These are phyloP conservation scores for Ordospora pajunii DNA, from an alignment of 371 early-diverging fungal genomes.

Conservation along the genomic window DNA sequence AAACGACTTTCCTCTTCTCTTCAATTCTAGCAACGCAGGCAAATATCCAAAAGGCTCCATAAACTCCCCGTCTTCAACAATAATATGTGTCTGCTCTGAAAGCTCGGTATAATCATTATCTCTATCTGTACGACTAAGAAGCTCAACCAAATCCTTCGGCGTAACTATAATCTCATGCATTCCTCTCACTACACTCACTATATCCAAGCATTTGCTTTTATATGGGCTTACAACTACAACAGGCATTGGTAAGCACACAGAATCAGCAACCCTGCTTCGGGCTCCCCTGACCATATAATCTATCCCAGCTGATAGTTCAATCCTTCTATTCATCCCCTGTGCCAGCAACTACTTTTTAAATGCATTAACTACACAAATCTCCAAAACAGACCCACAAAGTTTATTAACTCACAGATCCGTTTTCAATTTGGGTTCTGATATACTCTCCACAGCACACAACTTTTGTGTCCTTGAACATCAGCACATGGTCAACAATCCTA, in stretches of 20 bases:
- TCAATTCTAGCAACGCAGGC: neutral
- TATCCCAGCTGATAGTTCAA: neutral
- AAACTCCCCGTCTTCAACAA: constrained; percentile 12
- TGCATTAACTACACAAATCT: too few species aligned
- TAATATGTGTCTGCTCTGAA: neutral
- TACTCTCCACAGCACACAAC: neutral
- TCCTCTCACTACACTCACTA: neutral
- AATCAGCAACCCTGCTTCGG: neutral
- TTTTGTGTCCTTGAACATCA: constrained; percentile 8
- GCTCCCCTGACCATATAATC: neutral
- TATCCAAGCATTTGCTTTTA: constrained; percentile 12
- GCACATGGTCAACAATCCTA: neutral
- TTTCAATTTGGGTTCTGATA: neutral
- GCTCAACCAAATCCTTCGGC: neutral
- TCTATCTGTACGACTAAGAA: neutral
- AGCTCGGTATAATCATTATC: neutral
- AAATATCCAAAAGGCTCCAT: constrained; percentile 17
- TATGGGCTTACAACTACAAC: neutral
- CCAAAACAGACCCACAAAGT: neutral
- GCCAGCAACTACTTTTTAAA: neutral
- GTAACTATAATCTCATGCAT: neutral
- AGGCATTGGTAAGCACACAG: neutral
- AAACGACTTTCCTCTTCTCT: neutral
- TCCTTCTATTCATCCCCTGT: neutral
- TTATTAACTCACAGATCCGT: constrained; percentile 25